A percentile compares a stretch with the other conserved stretches of the same genome.
phyloP scores from a whole-genome alignment of 139 green algal genomes.

The Pleodorina starrii region DNA sequence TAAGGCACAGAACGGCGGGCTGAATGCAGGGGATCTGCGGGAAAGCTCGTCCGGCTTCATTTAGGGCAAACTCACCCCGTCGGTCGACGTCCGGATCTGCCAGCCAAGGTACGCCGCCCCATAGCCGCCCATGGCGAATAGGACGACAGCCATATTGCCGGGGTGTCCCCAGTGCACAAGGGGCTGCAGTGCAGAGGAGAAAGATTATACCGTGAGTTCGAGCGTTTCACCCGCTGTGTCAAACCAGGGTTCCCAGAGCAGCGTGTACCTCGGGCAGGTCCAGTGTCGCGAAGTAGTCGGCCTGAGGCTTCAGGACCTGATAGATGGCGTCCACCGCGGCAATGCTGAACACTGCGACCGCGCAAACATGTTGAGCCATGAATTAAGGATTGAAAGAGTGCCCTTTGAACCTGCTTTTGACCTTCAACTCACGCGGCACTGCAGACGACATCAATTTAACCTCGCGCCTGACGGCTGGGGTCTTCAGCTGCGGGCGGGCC shows the following conservation, averaged over 20 bases:
- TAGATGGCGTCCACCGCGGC: constrained; percentile 31
- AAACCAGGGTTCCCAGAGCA: no score
- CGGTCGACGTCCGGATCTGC: constrained; percentile 51
- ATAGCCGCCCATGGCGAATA: constrained; percentile 81
- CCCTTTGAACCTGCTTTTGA: not conserved
- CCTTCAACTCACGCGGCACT: constrained; percentile 13
- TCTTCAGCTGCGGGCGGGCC: not conserved
- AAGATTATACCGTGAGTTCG: not conserved
- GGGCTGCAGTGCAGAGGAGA: constrained; percentile 13
- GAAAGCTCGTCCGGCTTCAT: no score
- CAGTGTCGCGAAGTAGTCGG: constrained; percentile 70
- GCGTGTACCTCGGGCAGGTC: constrained; percentile 53
- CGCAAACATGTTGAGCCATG: not conserved
- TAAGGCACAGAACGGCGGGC: no score
- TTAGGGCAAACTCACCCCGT: no score
- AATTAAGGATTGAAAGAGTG: not conserved
- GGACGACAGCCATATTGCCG: constrained; percentile 83
- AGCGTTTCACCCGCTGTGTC: constrained; percentile 46
- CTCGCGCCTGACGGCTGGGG: not conserved
- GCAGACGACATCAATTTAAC: constrained; percentile 18
- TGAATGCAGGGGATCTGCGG: no score
- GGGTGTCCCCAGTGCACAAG: constrained; percentile 77
- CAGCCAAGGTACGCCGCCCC: constrained; percentile 59
- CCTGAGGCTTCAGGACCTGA: constrained; percentile 54
- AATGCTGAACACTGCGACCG: constrained; percentile 9